Evolutionary conservation across 1,139 yeast species (phyloP).

Genomic region (Torulaspora pretoriensis): DNA sequence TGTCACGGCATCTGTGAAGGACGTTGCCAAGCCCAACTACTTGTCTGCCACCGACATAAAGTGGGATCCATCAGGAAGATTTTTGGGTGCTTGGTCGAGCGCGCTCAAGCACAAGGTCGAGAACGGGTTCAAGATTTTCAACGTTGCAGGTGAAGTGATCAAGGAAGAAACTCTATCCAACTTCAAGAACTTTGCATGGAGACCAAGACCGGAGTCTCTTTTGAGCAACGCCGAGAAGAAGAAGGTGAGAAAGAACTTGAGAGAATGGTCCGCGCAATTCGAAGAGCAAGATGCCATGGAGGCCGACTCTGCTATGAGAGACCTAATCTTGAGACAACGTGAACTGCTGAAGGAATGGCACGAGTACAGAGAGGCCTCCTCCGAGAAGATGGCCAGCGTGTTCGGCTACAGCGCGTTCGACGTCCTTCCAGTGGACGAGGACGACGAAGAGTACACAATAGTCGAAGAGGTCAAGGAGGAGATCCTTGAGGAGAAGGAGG

Average conservation of each 20-base stretch:
- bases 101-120: slow-evolving; percentile 80
- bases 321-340: slow-evolving; percentile 81
- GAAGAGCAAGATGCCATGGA: slow-evolving; percentile 97
- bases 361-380: slow-evolving; percentile 52
- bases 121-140: slow-evolving; percentile 86
- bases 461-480: slow-evolving; percentile 73
- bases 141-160: slow-evolving; percentile 72
- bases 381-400: slow-evolving; percentile 15
- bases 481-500: slow-evolving; percentile 56
- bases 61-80: slow-evolving; percentile 98
- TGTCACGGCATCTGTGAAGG: slow-evolving; percentile 56
- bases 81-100: slow-evolving; percentile 82
- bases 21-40: slow-evolving; percentile 59
- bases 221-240: slow-evolving; percentile 72
- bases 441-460: slow-evolving; percentile 45
- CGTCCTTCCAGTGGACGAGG: slow-evolving; percentile 42
- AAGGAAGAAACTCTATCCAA: slow-evolving; percentile 76
- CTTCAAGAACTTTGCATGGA: slow-evolving; percentile 90
- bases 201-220: slow-evolving; percentile 88
- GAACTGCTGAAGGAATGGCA: slow-evolving; percentile 81
- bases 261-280: slow-evolving; percentile 86
- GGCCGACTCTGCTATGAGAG: slow-evolving; percentile 89
- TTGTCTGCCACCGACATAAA: slow-evolving; percentile 78
- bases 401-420: slow-evolving; percentile 28
- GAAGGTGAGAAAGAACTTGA: slow-evolving; percentile 85